Evolutionary conservation across 176 grass and related monocot species (phyloP), one percentile per base, ranked within the genome.

Genomic region (Bothriochloa decipiens): DNA sequence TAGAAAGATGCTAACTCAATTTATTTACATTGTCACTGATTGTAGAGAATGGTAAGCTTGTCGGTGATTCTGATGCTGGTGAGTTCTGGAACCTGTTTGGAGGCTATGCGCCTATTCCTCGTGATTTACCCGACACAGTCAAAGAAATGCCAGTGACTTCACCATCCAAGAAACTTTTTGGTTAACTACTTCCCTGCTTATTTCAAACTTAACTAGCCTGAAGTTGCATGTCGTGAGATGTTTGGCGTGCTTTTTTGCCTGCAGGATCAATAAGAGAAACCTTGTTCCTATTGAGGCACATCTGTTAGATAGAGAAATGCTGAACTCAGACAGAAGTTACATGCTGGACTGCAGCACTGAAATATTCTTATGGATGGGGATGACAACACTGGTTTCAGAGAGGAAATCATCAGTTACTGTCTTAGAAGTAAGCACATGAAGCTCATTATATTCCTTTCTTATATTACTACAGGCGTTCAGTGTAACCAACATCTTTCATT

Each of bases 291-390:
- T 95, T 68, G 95, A 95, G 49, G 7, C 80, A 62, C 23, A 84
- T 36, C 77, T 85, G 41, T 83, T 98, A 67, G 83, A 91, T 77
- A 89, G 87, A 91, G 68, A 80, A 79, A 84, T 95, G 23, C 49
- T 98, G 68, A 90, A 86, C 36, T 93, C 92, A 15, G 78, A 93
- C 76, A 98, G 94, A 82, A 91, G 91, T 83, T 98, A 91, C 79
- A 77, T 95, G 29, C 84, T 98, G 73, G 92, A 93, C 18, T 93
- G 91, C 82, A 86, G 78, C 67, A 65, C 87, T 45, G 79, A 95
- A 90, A 80, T 98, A 42, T 93, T 86, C 87, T 42, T 98, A 73
- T 98, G 92, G 95, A 91, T 93, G 84, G 95, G n/a, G 17, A 93
- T 85, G 73, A 86, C 84, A 73, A 95, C 91, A 81, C 81, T 90